Base-by-base conservation (phyloP, 116 monocot genomes). In the Iris pallida region DNA sequence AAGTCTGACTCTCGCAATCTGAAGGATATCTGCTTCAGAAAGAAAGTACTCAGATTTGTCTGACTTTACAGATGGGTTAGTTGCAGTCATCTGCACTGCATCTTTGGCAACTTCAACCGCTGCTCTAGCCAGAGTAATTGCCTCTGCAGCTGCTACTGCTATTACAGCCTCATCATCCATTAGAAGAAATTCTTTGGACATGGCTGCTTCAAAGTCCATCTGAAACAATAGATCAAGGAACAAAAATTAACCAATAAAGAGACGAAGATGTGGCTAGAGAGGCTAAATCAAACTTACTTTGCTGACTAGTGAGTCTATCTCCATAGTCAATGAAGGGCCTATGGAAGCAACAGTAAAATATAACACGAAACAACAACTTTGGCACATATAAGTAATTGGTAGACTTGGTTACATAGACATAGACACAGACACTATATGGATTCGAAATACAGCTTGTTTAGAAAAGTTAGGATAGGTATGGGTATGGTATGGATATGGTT, bases 91-190 rank as follows among this genome's bases (percentile, higher is more conserved):
- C 57, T 65, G 77, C 30, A 81, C 86, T 42, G 89, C 89, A 81
- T 86, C 82, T 82, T 82, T 82, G 3, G 93, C 86, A 72, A 82
- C 68, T 69, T 93, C 82, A 49, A 79, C 72, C 63, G 93, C 93
- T 66, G 79, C 89, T 86, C 84, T 83, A 66, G 93, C 93, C 71
- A 93, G 86, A 67, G 89, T 81, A 53, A 89, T 54, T 20, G 92
- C 92, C 62, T 86, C 86, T 45, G 92, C 83, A 63, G 92, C 88
- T 16, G 86, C 86, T 41, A 81, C 86, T 14, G 65, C 83, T 72
- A 88, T 81, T 14, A 81, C 70, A 5, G 79, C 85, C 63, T 88
- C 88, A 66, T 92, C 86, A 49, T 68, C 71, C 66, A 63, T 81
- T 0, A 86, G 73, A 65, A 86, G 72, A 10, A 53, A 68, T 72